These are phyloP conservation scores for Stagonosporopsis rhizophila DNA, from an alignment of 2,329 filamentous ascomycete species.

Conservation along the genomic window DNA sequence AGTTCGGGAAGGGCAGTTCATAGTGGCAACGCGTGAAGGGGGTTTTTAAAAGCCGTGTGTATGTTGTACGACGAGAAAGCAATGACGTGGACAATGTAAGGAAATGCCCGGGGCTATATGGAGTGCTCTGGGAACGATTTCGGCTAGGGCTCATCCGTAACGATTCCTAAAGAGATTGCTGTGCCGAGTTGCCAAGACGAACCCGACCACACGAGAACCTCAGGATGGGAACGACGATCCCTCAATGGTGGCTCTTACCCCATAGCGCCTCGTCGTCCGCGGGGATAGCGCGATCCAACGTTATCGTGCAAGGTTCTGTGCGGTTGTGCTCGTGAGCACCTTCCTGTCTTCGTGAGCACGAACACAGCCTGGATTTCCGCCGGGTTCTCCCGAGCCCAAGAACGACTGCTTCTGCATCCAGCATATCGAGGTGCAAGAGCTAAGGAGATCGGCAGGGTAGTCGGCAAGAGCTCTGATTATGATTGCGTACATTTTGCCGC, in stretches of 20 bases:
- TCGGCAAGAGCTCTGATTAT: background rate
- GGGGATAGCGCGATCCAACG: constrained; percentile 6
- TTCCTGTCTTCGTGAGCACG: constrained; percentile 5
- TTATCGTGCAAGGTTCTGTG: constrained; percentile 1
- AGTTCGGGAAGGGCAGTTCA: constrained; percentile 42
- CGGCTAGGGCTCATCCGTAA: constrained; percentile 31
- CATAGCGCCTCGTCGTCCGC: constrained; percentile 13
- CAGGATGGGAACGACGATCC: background rate
- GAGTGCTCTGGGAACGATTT: constrained; percentile 18
- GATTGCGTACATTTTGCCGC: constrained; percentile 1
- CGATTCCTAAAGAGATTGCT: constrained; percentile 24
- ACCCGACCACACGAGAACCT: constrained; percentile 21
- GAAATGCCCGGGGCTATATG: constrained; percentile 21
- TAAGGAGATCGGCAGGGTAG: constrained; percentile 1
- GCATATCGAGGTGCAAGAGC: background rate
- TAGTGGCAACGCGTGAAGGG: constrained; percentile 13
- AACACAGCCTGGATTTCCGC: background rate
- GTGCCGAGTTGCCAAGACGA: constrained; percentile 27
- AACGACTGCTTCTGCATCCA: constrained; percentile 2
- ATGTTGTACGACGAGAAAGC: constrained; percentile 5
- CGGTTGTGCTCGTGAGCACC: constrained; percentile 10
- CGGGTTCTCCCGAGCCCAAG: constrained; percentile 13
- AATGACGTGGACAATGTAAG: constrained; percentile 27
- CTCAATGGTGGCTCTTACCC: constrained; percentile 4
- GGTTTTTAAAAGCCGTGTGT: background rate